Base-by-base conservation (phyloP, 257 asterid genomes). In the Dorcoceras hygrometricum region DNA sequence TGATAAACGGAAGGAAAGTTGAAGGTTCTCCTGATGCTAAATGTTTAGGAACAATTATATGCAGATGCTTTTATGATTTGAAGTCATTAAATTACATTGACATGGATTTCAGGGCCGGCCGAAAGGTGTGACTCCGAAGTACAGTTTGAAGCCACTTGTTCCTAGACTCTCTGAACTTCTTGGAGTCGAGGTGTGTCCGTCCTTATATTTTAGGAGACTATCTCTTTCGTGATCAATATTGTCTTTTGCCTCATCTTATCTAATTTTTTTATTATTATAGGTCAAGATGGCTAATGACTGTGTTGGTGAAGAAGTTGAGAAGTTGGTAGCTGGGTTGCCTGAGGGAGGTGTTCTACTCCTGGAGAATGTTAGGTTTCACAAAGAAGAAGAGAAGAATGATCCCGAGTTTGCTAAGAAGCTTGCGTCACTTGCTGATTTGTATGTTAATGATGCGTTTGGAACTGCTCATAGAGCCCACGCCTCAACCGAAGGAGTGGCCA, bases 121-220 rank as follows among this genome's bases (percentile, higher is more conserved):
- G 9, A 90, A 88, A 76, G 97, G 97, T 20, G 95, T 88, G 69
- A 88, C 96, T 8, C 97, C 97, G n/a, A 90, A 90, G 73, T 90
- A 81, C 87, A 90, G 96, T 80, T 84, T 90, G 89, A 88, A 87
- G 89, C 97, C 96, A 62, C 96, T 90, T 62, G 85, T 87, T 63
- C 95, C 94, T 50, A 79, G 97, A 71, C 83, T 90, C 43, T 88
- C 96, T 39, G 86, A 90, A 64, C 90, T 90, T 64, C 87, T 90
- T 65, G 96, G 87, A 67, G 28, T 81, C 55, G 90, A 90, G 95
- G 96, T 88, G 62, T 25, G 67, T 48, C 7, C 23, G 29, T 54
- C 55, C 11, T 46, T 72, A 11, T 18, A 18, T 61, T 46, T 29
- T 43, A 46, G 10, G n/a, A 39, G 3, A 0, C n/a, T 19, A 14